Evolutionary conservation across 2,329 filamentous ascomycete species (phyloP).

Genomic region (Laburnicola sp.): DNA sequence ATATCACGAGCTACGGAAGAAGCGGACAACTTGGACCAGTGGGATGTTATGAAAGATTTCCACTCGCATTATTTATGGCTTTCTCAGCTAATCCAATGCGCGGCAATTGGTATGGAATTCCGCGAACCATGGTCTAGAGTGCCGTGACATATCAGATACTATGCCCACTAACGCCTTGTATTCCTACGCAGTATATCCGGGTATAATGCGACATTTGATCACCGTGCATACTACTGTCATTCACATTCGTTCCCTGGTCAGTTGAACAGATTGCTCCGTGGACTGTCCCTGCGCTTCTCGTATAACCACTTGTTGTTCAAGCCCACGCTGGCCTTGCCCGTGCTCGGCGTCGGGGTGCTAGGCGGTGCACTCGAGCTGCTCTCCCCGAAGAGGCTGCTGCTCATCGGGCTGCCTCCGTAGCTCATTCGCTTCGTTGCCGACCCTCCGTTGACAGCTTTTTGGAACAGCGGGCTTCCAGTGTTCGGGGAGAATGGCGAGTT

Average conservation of each 20-base stretch:
- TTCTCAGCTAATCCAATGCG: not conserved
- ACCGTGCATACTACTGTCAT: conserved; percentile 1
- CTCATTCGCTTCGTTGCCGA: conserved; percentile 62
- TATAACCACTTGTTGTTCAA: conserved; percentile 96
- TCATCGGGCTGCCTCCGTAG: conserved; percentile 57
- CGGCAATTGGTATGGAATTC: not conserved
- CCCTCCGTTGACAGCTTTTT: conserved; percentile 64
- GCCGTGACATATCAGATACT: not conserved
- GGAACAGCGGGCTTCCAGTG: conserved; percentile 60
- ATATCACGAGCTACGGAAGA: conserved; percentile 9
- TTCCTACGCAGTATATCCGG: conserved; percentile 37
- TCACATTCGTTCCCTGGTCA: conserved; percentile 14
- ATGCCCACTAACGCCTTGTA: conserved; percentile 5
- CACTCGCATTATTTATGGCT: conserved; percentile 8
- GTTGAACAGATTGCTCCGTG: conserved; percentile 35
- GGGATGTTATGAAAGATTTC: conserved; percentile 7
- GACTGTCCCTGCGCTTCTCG: conserved; percentile 70
- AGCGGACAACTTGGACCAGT: not conserved
- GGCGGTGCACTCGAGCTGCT: conserved; percentile 52
- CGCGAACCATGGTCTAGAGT: not conserved
- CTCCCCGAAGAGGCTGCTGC: conserved; percentile 43
- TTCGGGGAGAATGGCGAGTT: conserved; percentile 56
- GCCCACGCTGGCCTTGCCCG: conserved; percentile 67
- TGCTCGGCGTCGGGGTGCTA: conserved; percentile 67
- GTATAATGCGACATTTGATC: conserved; percentile 29